phyloP scores from a whole-genome alignment of 768 basidiomycete genomes.

The Xerocomus spinulosus region DNA sequence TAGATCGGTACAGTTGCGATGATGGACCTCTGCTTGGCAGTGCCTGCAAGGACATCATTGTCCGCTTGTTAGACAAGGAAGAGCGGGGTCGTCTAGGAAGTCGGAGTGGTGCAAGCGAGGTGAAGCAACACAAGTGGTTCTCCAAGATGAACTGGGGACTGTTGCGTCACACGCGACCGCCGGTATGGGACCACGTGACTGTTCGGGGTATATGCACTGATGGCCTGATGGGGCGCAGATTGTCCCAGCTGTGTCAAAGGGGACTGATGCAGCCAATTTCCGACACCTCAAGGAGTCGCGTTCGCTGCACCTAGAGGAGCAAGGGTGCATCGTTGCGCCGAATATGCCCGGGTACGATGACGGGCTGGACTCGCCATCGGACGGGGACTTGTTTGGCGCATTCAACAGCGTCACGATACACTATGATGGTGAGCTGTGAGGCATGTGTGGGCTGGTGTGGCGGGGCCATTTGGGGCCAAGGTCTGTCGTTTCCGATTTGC shows the following conservation, averaged over 20 bases:
- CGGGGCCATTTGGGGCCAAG: slow-evolving; percentile 10
- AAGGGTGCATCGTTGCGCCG: slow-evolving; percentile 35
- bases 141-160: slow-evolving; percentile 94
- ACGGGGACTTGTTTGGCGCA: slow-evolving; percentile 73
- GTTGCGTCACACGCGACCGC: slow-evolving; percentile 86
- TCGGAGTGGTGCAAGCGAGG: slow-evolving; percentile 93
- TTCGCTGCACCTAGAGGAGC: slow-evolving; percentile 83
- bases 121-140: slow-evolving; percentile 99
- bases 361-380: slow-evolving; percentile 40
- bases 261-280: slow-evolving; percentile 83
- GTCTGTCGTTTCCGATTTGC: slow-evolving; percentile 16
- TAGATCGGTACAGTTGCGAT: not conserved
- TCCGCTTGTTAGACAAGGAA: slow-evolving; percentile 86
- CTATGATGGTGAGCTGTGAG: slow-evolving; percentile 65
- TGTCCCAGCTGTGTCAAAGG: slow-evolving; percentile 68
- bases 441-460: slow-evolving; percentile 1
- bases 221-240: slow-evolving; percentile 58
- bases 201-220: no score
- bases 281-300: slow-evolving; percentile 86
- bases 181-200: slow-evolving; percentile 54
- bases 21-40: slow-evolving; percentile 37
- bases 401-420: slow-evolving; percentile 89
- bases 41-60: slow-evolving; percentile 83
- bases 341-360: slow-evolving; percentile 42
- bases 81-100: slow-evolving; percentile 86